Evolutionary conservation across 768 basidiomycete genomes (phyloP).

Genomic region (Tremella mesenterica): DNA sequence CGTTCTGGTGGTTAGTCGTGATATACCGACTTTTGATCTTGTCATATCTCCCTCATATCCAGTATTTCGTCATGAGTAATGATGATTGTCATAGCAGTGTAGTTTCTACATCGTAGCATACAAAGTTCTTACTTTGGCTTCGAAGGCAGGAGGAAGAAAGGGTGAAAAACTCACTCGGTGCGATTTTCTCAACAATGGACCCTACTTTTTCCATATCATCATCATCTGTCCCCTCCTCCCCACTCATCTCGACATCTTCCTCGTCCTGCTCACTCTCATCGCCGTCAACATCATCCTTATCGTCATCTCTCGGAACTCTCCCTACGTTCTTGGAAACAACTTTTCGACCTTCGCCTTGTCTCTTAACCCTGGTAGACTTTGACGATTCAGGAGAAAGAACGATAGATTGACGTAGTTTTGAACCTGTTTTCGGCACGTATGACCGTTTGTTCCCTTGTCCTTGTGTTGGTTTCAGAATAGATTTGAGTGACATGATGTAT

Average conservation of each 20-base stretch:
- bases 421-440: background rate
- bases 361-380: background rate
- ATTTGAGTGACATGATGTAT: too few relatives aligned
- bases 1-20: slow-evolving; percentile 26
- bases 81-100: background rate
- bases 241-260: slow-evolving; percentile 3
- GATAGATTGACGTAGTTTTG: slow-evolving; percentile 9
- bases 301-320: slow-evolving; percentile 1
- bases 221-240: slow-evolving; percentile 3
- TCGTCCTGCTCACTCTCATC: background rate
- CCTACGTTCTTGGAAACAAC: background rate
- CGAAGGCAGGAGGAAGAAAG: background rate
- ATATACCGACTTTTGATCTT: background rate
- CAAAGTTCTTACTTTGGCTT: background rate
- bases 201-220: slow-evolving; percentile 10
- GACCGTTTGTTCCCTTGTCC: too few relatives aligned
- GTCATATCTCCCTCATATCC: background rate
- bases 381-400: background rate
- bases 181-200: slow-evolving; percentile 24
- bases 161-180: slow-evolving; percentile 28
- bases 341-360: background rate
- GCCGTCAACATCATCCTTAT: background rate
- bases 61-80: background rate
- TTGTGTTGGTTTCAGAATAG: too few relatives aligned
- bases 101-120: background rate